Evolutionary conservation across 2,329 filamentous ascomycete species (phyloP), one percentile per base, ranked within the genome.

Genomic region (Huntiella decipiens): DNA sequence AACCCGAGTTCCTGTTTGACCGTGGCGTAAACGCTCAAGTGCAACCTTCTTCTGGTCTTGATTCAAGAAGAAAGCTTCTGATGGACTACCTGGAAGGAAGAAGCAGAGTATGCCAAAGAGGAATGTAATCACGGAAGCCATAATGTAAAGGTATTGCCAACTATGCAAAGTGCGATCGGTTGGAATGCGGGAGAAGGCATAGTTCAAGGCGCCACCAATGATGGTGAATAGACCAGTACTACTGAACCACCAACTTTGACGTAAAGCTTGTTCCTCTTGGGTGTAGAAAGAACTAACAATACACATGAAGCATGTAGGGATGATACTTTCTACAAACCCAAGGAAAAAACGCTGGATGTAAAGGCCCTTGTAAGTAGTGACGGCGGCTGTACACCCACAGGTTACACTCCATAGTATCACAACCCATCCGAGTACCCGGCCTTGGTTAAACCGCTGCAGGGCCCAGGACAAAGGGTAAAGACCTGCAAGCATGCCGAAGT

Each of bases 81-180:
- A 71, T 0, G 79, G 76, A 1, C 74, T 79, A 51, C 74, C 74
- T 0, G 81, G 79, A 44, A 82, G 62, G 6, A 65, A 63, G 53
- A 81, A 80, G 58, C 78, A 83, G 54, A 68, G 66, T 0, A 77
- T 46, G 0, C 77, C 78, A 52, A 79, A 81, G 0, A 79, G 40
- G 34, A 80, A 71, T 0, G 78, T 82, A 43, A 82, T 54, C 0
- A 63, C 64, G 0, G 77, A 77, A 1, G 76, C 75, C 13, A 82
- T 61, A 11, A 82, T 62, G 56, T 81, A 82, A 49, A 82, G 77
- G 53, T 79, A 81, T 60, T 82, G 77, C 78, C 79, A 85, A 3
- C 68, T 62, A 0, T 56, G 60, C 22, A 28, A 28, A 28, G 22
- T 28, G 3, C 22, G 22, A 8, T 28, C 22, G 3, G 22, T 8